Evolutionary conservation across 2,329 filamentous ascomycete genomes (phyloP).

Genomic region (Diaporthe capsici): DNA sequence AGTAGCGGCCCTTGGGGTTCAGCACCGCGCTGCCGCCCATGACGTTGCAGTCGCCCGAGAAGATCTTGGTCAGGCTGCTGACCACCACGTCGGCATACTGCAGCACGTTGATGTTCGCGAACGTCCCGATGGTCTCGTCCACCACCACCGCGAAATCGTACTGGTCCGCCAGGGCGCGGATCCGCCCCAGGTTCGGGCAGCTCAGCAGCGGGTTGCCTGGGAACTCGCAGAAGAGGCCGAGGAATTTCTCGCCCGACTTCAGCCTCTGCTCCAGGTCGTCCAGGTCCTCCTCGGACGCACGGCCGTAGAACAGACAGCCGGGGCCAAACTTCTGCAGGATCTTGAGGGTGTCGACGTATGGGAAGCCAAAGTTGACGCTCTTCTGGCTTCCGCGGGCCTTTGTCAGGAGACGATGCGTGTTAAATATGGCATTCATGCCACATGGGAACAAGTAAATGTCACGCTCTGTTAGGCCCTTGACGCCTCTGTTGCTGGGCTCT

Average conservation of each 20-base stretch:
- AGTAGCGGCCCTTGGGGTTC: constrained; percentile 78
- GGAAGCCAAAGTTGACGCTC: constrained; percentile 96
- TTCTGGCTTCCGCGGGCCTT: constrained; percentile 74
- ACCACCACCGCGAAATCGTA: constrained; percentile 93
- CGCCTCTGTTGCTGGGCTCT: constrained; percentile 65
- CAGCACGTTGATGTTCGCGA: constrained; percentile 94
- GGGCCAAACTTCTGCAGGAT: constrained; percentile 95
- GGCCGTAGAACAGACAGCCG: constrained; percentile 89
- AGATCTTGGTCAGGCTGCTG: constrained; percentile 95
- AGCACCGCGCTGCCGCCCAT: constrained; percentile 87
- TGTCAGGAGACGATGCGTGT: constrained; percentile 82
- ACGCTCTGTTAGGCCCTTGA: constrained; percentile 80
- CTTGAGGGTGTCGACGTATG: constrained; percentile 97
- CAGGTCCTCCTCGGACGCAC: constrained; percentile 81
- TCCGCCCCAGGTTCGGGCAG: constrained; percentile 87
- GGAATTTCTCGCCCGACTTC: constrained; percentile 78
- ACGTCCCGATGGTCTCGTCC: constrained; percentile 97
- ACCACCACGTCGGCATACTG: constrained; percentile 92
- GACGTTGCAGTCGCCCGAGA: constrained; percentile 97
- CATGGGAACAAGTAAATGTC: constrained; percentile 91
- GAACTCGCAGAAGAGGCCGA: constrained; percentile 94
- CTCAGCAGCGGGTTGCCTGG: constrained; percentile 91
- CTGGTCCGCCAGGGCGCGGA: constrained; percentile 82
- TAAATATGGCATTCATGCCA: constrained; percentile 97
- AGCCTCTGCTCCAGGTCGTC: constrained; percentile 85